Conservation (phyloP, 2,329 filamentous ascomycete genomes). For the Ophiostoma populinum region DNA sequence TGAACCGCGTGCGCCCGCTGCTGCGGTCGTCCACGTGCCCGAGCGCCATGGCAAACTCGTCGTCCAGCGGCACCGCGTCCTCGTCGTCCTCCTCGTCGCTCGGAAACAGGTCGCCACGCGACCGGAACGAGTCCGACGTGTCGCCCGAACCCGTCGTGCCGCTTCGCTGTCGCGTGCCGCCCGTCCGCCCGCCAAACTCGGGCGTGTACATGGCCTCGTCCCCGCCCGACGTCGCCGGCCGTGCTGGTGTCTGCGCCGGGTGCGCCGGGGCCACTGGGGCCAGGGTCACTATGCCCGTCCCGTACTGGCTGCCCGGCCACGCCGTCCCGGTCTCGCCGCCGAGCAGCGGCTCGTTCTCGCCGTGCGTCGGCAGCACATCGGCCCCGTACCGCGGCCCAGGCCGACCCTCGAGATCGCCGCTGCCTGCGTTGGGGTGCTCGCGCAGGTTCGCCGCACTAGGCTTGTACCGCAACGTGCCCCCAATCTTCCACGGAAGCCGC, state of each 20-base stretch:
- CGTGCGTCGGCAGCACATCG: constrained; percentile 9
- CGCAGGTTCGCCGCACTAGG: constrained; percentile 81
- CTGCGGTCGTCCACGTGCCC: constrained; percentile 65
- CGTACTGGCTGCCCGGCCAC: neutral
- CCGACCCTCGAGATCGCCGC: constrained; percentile 10
- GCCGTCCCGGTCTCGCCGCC: too few relatives aligned
- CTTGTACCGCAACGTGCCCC: constrained; percentile 68
- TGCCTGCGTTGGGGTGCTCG: constrained; percentile 53
- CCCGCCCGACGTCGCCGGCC: neutral
- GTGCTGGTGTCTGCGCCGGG: too few relatives aligned
- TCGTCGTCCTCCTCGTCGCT: constrained; percentile 76
- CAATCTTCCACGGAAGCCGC: constrained; percentile 69
- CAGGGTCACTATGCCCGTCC: neutral
- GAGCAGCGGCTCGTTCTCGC: constrained; percentile 57
- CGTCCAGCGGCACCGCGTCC: constrained; percentile 81
- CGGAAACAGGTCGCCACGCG: constrained; percentile 75
- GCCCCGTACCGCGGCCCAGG: too few relatives aligned
- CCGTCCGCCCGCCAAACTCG: neutral
- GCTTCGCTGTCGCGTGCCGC: constrained; percentile 43
- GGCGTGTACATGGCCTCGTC: neutral
- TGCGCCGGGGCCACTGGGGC: constrained; percentile 3
- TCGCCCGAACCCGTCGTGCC: constrained; percentile 63
- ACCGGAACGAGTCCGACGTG: constrained; percentile 73
- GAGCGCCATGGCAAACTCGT: constrained; percentile 76
- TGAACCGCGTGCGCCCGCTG: constrained; percentile 45